A percentile compares a stretch with the other conserved stretches of the same genome.
Evolutionary conservation across 1,284 basidiomycete genomes (phyloP).

Genomic region (Pholiota adiposa): DNA sequence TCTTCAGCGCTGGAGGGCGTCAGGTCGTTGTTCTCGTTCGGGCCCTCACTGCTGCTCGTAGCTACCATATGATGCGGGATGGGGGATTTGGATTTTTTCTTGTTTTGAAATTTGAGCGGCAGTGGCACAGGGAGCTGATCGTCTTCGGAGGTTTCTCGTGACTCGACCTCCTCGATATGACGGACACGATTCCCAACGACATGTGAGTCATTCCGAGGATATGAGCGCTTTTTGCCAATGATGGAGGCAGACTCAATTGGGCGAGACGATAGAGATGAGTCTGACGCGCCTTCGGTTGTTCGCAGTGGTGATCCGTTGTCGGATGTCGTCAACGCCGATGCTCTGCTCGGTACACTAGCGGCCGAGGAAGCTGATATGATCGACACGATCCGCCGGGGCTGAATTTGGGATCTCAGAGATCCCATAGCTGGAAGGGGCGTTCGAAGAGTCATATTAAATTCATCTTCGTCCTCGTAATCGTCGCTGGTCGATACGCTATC

Average conservation of each 20-base stretch:
- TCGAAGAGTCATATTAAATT: constrained; percentile 66
- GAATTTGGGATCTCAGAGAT: constrained; percentile 26
- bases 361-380: constrained; percentile 38
- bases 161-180: constrained; percentile 21
- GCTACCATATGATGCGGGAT: background rate
- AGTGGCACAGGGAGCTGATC: background rate
- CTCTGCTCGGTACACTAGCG: constrained; percentile 39
- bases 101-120: background rate
- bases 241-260: constrained; percentile 34
- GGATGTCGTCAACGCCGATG: constrained; percentile 50
- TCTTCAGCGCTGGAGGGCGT: background rate
- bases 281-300: constrained; percentile 44
- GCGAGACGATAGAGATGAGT: constrained; percentile 40
- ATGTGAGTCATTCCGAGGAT: constrained; percentile 20
- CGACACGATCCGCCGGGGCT: constrained; percentile 31
- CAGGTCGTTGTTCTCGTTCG: constrained; percentile 8
- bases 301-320: constrained; percentile 49
- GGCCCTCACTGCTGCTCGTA: constrained; percentile 15
- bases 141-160: constrained; percentile 16
- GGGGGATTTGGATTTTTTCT: background rate
- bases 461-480: constrained; percentile 56
- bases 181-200: constrained; percentile 19
- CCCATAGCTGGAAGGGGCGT: constrained; percentile 51
- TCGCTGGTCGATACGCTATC: constrained; percentile 34
- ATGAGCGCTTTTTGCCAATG: constrained; percentile 39